Conservation (phyloP, 805 yeast genomes). For the Zygotorulaspora florentina region DNA sequence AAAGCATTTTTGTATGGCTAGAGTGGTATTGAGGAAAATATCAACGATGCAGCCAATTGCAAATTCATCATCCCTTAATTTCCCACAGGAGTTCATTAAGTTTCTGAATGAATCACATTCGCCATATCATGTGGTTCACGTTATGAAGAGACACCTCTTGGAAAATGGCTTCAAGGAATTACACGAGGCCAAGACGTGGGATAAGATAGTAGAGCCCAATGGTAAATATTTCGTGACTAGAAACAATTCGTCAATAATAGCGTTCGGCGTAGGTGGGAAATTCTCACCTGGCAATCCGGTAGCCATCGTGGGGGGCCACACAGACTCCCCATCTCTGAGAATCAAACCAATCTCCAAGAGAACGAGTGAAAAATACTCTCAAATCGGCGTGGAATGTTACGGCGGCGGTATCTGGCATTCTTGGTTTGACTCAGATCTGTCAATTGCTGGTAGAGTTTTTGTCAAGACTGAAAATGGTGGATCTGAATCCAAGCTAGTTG, state of each 20-base stretch:
- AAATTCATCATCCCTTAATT: conserved; percentile 13
- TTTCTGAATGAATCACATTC: conserved; percentile 86
- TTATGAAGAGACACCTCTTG: conserved; percentile 50
- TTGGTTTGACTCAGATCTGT: conserved; percentile 93
- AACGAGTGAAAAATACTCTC: conserved; percentile 68
- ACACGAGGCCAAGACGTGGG: conserved; percentile 70
- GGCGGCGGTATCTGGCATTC: conserved; percentile 97
- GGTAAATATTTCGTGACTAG: conserved; percentile 83
- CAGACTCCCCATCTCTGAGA: conserved; percentile 87
- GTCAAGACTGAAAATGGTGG: conserved; percentile 49
- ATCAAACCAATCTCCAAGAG: conserved; percentile 82
- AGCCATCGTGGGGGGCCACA: conserved; percentile 91
- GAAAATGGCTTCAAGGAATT: conserved; percentile 70
- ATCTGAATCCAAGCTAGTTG: conserved; percentile 63
- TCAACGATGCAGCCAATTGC: conserved; percentile 19
- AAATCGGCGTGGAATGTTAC: conserved; percentile 89
- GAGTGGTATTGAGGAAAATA: conserved; percentile 27
- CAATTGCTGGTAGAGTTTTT: conserved; percentile 88
- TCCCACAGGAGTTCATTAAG: conserved; percentile 55
- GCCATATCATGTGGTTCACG: conserved; percentile 87
- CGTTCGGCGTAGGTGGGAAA: conserved; percentile 72
- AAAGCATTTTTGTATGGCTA: conserved; percentile 22
- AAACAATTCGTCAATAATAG: conserved; percentile 83
- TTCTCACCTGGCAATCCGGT: conserved; percentile 77
- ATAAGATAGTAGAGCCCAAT: conserved; percentile 46